These are phyloP conservation scores for Chlamydomonas sphaeroides DNA, from an alignment of 139 green algal genomes.

Conservation along the genomic window DNA sequence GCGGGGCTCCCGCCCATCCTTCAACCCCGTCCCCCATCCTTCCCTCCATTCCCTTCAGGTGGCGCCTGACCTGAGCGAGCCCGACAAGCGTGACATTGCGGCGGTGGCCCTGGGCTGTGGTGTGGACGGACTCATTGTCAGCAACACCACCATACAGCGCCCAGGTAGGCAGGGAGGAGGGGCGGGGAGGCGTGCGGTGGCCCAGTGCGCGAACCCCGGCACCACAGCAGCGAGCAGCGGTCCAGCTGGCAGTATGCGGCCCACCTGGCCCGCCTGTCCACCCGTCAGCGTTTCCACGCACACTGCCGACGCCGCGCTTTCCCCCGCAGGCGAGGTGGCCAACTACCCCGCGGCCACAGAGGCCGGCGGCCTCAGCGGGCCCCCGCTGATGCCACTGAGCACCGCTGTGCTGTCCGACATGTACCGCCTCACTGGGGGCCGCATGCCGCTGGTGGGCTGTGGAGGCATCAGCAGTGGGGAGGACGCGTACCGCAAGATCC, in stretches of 20 bases:
- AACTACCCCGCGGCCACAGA: constrained; percentile 68
- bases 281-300: no score
- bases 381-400: constrained; percentile 83
- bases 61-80: constrained; percentile 87
- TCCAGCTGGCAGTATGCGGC: no score
- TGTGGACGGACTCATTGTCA: constrained; percentile 92
- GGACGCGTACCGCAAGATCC: constrained; percentile 96
- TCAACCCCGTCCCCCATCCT: no score
- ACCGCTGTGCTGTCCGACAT: constrained; percentile 86
- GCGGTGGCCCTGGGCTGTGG: constrained; percentile 68
- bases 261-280: no score
- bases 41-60: no score
- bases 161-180: no score
- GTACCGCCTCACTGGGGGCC: constrained; percentile 91
- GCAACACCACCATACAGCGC: constrained; percentile 93
- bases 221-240: no score
- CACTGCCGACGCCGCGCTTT: no score
- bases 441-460: constrained; percentile 91
- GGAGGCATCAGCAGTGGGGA: constrained; percentile 77
- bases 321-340: constrained; percentile 46
- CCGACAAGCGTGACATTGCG: constrained; percentile 90
- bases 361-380: constrained; percentile 88
- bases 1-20: no score
- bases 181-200: no score
- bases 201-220: no score